These are phyloP conservation scores for Grammothele lineata DNA, from an alignment of 768 basidiomycete genomes.

Conservation along the genomic window DNA sequence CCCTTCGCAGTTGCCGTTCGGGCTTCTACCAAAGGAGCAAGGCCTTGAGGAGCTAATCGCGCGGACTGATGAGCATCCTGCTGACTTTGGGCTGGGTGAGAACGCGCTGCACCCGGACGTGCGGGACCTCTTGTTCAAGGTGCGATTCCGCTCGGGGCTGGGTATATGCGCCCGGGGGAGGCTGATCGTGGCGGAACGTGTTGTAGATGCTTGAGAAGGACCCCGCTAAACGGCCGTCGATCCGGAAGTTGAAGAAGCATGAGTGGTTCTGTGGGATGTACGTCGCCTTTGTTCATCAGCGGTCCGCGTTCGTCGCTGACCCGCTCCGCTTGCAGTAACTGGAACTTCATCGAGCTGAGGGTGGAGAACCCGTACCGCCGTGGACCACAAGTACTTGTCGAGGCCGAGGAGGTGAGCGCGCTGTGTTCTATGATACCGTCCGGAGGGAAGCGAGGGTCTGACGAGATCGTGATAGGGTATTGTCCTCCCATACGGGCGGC, in stretches of 20 bases:
- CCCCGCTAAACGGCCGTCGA: constrained; percentile 9
- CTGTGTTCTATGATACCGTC: no score
- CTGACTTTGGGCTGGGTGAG: constrained; percentile 6
- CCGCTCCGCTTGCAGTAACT: no score
- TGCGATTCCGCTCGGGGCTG: no score
- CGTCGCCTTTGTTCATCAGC: no score
- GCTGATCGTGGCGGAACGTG: no score
- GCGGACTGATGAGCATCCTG: constrained; percentile 6
- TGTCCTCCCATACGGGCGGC: constrained; percentile 6
- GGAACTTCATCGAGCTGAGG: no score
- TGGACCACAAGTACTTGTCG: no score
- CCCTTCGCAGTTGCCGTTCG: constrained; percentile 16
- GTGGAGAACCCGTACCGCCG: no score
- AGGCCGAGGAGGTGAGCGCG: constrained; percentile 1
- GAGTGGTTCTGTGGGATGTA: constrained; percentile 12
- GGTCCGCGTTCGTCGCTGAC: no score
- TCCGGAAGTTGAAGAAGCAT: constrained; percentile 13
- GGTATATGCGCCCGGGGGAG: no score
- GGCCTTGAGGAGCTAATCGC: constrained; percentile 10
- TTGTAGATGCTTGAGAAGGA: constrained; percentile 20
- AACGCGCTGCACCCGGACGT: constrained; percentile 1
- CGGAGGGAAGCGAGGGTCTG: no score
- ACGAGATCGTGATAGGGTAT: background rate
- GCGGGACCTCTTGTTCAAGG: constrained; percentile 14
- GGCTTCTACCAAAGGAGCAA: constrained; percentile 9